These are phyloP conservation scores for Eucalyptus urophylla DNA, from an alignment of 345 rosid species.

Conservation along the genomic window DNA sequence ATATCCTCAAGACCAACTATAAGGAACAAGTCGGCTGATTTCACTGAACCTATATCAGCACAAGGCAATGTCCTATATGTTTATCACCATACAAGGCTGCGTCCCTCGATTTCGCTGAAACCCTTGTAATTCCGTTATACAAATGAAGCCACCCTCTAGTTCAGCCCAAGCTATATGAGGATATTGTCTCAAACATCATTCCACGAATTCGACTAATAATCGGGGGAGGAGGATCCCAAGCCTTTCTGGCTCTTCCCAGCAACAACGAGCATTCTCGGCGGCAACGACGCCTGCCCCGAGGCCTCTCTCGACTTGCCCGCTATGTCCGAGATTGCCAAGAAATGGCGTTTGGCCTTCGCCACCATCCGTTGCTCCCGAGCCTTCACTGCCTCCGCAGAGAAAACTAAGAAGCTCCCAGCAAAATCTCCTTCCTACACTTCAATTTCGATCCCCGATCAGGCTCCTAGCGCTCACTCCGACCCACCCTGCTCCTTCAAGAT, in stretches of 20 bases:
- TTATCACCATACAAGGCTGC: too few species aligned
- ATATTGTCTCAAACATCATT: too few species aligned
- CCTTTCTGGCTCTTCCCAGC: not conserved
- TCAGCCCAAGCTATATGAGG: too few species aligned
- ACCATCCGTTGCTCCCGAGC: slow-evolving; percentile 30
- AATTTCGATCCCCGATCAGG: slow-evolving; percentile 1
- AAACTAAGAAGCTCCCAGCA: not conserved
- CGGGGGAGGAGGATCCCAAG: not conserved
- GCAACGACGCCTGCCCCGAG: not conserved
- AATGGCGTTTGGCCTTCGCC: slow-evolving; percentile 40
- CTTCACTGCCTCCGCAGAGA: not conserved
- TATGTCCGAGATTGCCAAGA: slow-evolving; percentile 9
- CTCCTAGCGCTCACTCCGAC: not conserved
- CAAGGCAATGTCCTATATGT: too few species aligned
- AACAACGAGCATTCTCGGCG: not conserved
- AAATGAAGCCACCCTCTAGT: too few species aligned
- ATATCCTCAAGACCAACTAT: too few species aligned
- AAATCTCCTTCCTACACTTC: not conserved
- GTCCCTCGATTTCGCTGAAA: too few species aligned
- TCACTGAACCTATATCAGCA: too few species aligned
- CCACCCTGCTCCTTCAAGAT: slow-evolving; percentile 3
- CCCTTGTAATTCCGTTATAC: too few species aligned
- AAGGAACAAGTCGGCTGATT: too few species aligned
- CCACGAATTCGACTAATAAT: rapidly evolving
- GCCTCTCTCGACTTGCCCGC: slow-evolving; percentile 8